Conservation (phyloP, 2,329 filamentous ascomycete genomes). For the Fusarium sacchari region DNA sequence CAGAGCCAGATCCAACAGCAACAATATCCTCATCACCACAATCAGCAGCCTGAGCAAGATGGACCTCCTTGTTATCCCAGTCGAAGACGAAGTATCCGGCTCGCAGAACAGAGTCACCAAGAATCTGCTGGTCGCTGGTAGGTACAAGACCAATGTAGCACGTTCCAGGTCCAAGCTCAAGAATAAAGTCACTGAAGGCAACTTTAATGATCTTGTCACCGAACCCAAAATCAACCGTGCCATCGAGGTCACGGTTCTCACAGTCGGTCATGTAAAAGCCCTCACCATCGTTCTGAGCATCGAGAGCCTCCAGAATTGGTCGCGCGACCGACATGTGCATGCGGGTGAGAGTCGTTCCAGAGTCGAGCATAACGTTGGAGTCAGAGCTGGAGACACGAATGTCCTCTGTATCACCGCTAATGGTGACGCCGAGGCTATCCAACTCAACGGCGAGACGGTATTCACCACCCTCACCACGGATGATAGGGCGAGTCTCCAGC, state of each 20-base stretch:
- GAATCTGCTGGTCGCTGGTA: conserved; percentile 55
- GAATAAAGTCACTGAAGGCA: conserved; percentile 60
- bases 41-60: conserved; percentile 54
- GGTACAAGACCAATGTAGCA: conserved; percentile 57
- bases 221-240: conserved; percentile 62
- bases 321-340: conserved; percentile 56
- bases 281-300: conserved; percentile 51
- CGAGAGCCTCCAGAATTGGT: conserved; percentile 56
- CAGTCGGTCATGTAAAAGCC: conserved; percentile 60
- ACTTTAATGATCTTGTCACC: conserved; percentile 54
- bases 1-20: conserved; percentile 46
- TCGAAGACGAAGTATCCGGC: conserved; percentile 60
- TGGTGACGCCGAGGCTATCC: conserved; percentile 46
- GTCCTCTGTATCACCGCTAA: conserved; percentile 30
- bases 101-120: conserved; percentile 55
- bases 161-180: conserved; percentile 52
- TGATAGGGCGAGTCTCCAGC: conserved; percentile 56
- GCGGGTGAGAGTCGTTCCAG: conserved; percentile 61
- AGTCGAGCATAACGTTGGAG: conserved; percentile 60
- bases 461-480: conserved; percentile 50
- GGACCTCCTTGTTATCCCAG: conserved; percentile 55
- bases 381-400: conserved; percentile 46
- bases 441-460: conserved; percentile 51
- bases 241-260: conserved; percentile 47
- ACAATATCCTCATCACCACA: conserved; percentile 53